phyloP scores from a whole-genome alignment of 73 alveolate species.

The Effrenium voratum region DNA sequence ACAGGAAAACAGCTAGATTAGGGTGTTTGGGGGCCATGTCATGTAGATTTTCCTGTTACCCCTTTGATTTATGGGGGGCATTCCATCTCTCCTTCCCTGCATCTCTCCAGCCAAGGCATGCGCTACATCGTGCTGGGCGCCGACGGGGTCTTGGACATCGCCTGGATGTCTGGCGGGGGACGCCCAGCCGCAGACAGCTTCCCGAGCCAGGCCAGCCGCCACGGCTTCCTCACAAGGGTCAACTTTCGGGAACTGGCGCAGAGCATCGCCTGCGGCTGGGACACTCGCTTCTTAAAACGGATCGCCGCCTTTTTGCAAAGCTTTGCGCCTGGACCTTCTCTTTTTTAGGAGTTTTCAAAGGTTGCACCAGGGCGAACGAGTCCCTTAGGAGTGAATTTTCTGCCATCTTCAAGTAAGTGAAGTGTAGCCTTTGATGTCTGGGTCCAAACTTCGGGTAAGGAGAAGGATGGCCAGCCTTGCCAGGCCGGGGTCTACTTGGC shows the following conservation, averaged over 20 bases:
- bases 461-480: neutral
- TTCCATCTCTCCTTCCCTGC: neutral
- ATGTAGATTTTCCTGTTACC: neutral
- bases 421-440: neutral
- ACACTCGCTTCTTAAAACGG: neutral
- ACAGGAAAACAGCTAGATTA: too few species aligned
- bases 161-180: neutral
- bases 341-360: neutral
- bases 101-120: neutral
- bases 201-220: neutral
- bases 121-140: neutral
- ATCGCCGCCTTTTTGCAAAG: neutral
- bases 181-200: neutral
- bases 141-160: slow-evolving; percentile 21
- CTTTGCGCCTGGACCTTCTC: neutral
- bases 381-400: neutral
- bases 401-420: neutral
- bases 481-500: neutral
- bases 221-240: neutral
- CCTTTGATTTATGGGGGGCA: neutral
- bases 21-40: neutral
- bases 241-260: neutral
- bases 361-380: neutral
- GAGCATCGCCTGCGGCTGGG: neutral
- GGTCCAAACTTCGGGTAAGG: neutral